phyloP scores from a whole-genome alignment of 2,329 filamentous ascomycete genomes.

The Aspergillus intermedius region DNA sequence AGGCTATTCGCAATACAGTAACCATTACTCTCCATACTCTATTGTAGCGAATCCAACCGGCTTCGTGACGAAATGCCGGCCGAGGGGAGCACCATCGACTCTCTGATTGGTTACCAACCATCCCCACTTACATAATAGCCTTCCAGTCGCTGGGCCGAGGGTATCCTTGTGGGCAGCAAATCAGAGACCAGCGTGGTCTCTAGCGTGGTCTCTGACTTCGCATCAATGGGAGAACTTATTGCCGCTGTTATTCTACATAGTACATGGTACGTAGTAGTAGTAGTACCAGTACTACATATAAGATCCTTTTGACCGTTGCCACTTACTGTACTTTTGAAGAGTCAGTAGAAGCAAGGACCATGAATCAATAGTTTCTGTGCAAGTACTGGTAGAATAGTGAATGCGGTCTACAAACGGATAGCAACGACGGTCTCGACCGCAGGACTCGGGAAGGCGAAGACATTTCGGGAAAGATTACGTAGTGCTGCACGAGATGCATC shows the following conservation, averaged over 20 bases:
- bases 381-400: no score
- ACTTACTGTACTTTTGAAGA: not conserved
- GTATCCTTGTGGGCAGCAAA: constrained; percentile 13
- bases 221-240: constrained; percentile 27
- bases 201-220: not conserved
- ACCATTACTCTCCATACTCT: not conserved
- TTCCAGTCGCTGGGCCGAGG: not conserved
- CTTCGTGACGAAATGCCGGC: not conserved
- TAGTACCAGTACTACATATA: no score
- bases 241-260: constrained; percentile 16
- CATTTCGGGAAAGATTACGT: not conserved
- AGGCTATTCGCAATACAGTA: not conserved
- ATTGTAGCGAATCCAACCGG: not conserved
- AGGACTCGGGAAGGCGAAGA: not conserved
- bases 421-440: not conserved
- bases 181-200: constrained; percentile 1
- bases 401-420: not conserved
- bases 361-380: no score
- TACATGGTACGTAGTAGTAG: not conserved
- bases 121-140: not conserved
- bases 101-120: not conserved
- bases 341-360: not conserved
- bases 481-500: not conserved
- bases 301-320: not conserved
- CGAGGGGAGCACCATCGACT: not conserved